Base-by-base conservation (phyloP, 495 filamentous ascomycete species). In the Aspergillus biplanus region DNA sequence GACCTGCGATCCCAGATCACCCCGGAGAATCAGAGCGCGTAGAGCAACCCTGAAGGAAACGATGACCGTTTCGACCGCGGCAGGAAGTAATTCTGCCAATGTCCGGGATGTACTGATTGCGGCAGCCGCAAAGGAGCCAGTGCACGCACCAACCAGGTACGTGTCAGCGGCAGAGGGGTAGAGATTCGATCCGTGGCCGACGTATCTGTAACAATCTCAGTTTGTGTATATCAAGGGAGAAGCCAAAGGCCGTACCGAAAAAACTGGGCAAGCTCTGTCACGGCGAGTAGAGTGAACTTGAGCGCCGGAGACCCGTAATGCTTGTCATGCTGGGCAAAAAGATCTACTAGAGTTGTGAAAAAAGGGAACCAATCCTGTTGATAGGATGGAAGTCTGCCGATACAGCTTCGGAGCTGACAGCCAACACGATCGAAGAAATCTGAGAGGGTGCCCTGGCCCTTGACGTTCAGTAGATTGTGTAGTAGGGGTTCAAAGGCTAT, bases 141-240 rank as follows among this genome's bases (percentile, higher is more conserved):
- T 67, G 58, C 65, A 67, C 3, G 52, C 47, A 12, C 65, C 65
- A 6, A 64, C 33, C 3, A 67, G 34, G 21, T 55, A 61, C 9
- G 57, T 61, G 21, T 37, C 13, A 47, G 35, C 18, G 6, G 46
- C 4, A 8, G 42, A 35, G 5, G 65, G 65, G 39, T 63, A 66
- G 11, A 31, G 34, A 13, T 44, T 57, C 8, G 55, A 42, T 12
- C 55, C 55, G 12, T 57, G 55, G 5, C 55, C 55, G 16, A 57
- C 7, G 9, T 57, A 32, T 46, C 55, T n/a, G n/a, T n/a, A n/a
- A n/a, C n/a, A n/a, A n/a, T n/a, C n/a, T n/a, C n/a, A n/a, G n/a
- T n/a, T n/a, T n/a, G n/a, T n/a, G n/a, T n/a, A n/a, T n/a, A n/a
- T n/a, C n/a, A n/a, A n/a, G n/a, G n/a, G n/a, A n/a, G n/a, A n/a